These are phyloP conservation scores for Meripilus lineatus DNA, from an alignment of 1,284 basidiomycete species.

Conservation along the genomic window DNA sequence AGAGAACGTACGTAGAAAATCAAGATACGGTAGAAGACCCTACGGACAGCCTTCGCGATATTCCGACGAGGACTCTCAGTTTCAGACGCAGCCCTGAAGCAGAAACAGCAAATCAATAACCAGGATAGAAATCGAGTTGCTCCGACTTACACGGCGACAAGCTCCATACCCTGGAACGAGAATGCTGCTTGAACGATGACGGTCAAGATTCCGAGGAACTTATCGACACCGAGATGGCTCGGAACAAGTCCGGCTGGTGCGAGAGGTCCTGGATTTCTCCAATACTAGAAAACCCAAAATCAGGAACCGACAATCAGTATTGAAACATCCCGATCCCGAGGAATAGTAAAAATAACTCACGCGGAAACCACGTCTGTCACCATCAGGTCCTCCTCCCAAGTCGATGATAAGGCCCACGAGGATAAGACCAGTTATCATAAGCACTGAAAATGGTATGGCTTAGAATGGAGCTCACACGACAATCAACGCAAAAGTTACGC, in stretches of 20 bases:
- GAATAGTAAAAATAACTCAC: too few relatives aligned
- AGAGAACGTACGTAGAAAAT: conserved; percentile 58
- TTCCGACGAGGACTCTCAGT: conserved; percentile 73
- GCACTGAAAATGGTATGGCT: conserved; percentile 31
- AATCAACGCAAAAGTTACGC: conserved; percentile 15
- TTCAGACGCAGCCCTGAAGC: conserved; percentile 61
- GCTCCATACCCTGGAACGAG: conserved; percentile 81
- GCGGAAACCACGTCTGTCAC: conserved; percentile 58
- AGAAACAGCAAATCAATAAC: neutral
- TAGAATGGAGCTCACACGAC: neutral
- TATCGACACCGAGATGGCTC: conserved; percentile 40
- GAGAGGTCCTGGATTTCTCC: conserved; percentile 66
- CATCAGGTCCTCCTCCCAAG: conserved; percentile 62
- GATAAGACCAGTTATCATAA: conserved; percentile 56
- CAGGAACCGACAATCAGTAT: too few relatives aligned
- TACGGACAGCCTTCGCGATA: conserved; percentile 74
- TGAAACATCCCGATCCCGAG: too few relatives aligned
- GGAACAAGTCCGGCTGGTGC: conserved; percentile 40
- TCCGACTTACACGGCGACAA: conserved; percentile 75
- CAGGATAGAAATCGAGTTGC: conserved; percentile 15
- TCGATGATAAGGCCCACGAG: conserved; percentile 65
- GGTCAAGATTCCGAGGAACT: conserved; percentile 65
- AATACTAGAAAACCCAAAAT: conserved; percentile 45
- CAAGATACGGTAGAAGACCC: conserved; percentile 77
- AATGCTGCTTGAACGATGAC: conserved; percentile 78